phyloP scores from a whole-genome alignment of 2,329 filamentous ascomycete genomes.

The Cryphonectria japonica region DNA sequence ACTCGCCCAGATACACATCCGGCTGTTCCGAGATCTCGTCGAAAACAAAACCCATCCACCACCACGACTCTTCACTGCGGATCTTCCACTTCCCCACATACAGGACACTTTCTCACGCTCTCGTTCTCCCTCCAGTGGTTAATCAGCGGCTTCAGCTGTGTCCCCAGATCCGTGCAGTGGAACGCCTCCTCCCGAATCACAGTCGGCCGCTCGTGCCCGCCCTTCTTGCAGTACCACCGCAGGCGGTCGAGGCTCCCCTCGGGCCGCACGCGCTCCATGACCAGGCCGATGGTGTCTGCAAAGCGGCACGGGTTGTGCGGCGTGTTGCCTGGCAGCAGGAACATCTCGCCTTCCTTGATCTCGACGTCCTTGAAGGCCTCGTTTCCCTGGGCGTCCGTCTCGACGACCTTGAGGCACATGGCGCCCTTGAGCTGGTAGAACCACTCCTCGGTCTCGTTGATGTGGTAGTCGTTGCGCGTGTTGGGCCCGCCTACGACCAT shows the following conservation, averaged over 20 bases:
- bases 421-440: conserved; percentile 35
- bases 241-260: conserved; percentile 31
- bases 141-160: conserved; percentile 32
- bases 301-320: conserved; percentile 34
- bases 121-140: conserved; percentile 32
- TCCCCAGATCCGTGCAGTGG: conserved; percentile 31
- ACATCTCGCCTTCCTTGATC: conserved; percentile 32
- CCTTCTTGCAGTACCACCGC: conserved; percentile 33
- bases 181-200: conserved; percentile 32
- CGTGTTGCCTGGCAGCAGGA: conserved; percentile 31
- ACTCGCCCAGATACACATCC: neutral
- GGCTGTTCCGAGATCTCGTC: neutral
- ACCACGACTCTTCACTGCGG: conserved; percentile 15
- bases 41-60: too few species aligned
- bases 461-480: conserved; percentile 33
- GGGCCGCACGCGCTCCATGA: conserved; percentile 32
- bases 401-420: conserved; percentile 31
- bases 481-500: conserved; percentile 34
- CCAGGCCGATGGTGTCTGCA: conserved; percentile 31
- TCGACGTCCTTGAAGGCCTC: conserved; percentile 28
- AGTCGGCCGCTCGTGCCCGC: conserved; percentile 30
- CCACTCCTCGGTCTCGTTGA: conserved; percentile 34
- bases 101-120: conserved; percentile 27
- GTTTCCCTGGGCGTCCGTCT: conserved; percentile 22
- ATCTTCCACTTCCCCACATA: conserved; percentile 27